These are phyloP conservation scores for Cladophialophora psammophila DNA, from an alignment of 2,329 filamentous ascomycete genomes.

Conservation along the genomic window DNA sequence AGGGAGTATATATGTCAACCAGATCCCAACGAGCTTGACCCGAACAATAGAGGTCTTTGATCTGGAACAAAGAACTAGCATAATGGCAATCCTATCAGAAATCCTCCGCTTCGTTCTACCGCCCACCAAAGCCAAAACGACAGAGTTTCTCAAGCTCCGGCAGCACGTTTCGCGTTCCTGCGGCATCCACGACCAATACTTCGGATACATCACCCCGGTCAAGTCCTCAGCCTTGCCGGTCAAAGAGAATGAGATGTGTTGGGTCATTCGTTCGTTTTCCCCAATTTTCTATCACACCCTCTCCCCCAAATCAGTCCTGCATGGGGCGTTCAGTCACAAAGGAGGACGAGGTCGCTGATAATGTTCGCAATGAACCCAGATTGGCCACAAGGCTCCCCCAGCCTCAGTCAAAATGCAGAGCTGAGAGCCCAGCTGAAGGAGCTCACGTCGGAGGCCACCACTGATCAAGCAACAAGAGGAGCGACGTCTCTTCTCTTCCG, in stretches of 20 bases:
- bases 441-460: not conserved
- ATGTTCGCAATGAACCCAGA: not conserved
- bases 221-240: conserved; percentile 5
- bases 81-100: conserved; percentile 18
- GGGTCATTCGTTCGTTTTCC: conserved; percentile 23
- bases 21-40: not conserved
- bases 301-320: not conserved
- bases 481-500: conserved; percentile 19
- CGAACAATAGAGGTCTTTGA: not conserved
- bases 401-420: not conserved
- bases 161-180: conserved; percentile 7
- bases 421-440: conserved; percentile 7
- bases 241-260: conserved; percentile 23
- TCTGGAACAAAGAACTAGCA: not conserved
- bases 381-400: not conserved
- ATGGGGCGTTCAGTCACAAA: not conserved
- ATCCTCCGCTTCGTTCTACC: conserved; percentile 30
- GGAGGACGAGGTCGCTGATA: not conserved
- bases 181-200: conserved; percentile 15
- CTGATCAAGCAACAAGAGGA: not conserved
- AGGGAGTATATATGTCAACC: not conserved
- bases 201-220: conserved; percentile 10
- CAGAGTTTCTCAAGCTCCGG: conserved; percentile 23
- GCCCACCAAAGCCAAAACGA: conserved; percentile 6
- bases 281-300: not conserved